Conservation (phyloP, 2,329 filamentous ascomycete genomes). For the Beauveria australis region DNA sequence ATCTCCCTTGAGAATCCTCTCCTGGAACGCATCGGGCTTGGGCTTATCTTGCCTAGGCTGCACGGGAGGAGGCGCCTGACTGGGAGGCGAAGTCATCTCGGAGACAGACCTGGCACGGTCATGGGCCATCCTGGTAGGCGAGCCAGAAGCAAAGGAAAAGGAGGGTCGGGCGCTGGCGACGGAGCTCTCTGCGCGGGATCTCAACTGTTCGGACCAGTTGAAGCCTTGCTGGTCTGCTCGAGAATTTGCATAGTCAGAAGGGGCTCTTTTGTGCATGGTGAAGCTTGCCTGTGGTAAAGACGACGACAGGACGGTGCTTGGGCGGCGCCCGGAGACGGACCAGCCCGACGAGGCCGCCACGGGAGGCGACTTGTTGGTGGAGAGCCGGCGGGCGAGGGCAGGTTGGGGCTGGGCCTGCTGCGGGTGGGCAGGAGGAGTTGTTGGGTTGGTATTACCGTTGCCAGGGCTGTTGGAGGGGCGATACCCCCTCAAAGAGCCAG, state of each 20-base stretch:
- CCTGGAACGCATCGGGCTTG: constrained; percentile 91
- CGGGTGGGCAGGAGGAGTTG: constrained; percentile 26
- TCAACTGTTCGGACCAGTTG: constrained; percentile 95
- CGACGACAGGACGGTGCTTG: constrained; percentile 26
- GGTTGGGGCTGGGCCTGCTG: constrained; percentile 10
- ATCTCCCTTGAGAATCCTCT: constrained; percentile 93
- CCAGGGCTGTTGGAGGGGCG: constrained; percentile 50
- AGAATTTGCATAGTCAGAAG: constrained; percentile 56
- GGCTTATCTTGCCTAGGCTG: constrained; percentile 32
- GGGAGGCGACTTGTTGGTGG: constrained; percentile 23
- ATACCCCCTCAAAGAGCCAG: constrained; percentile 57
- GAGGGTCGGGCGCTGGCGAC: constrained; percentile 49
- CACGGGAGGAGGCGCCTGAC: constrained; percentile 38
- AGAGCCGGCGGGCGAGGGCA: constrained; percentile 23
- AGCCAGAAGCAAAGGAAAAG: constrained; percentile 46
- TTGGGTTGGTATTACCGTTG: constrained; percentile 50
- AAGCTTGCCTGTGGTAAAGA: constrained; percentile 49
- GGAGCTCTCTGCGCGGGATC: constrained; percentile 79
- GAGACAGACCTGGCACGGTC: constrained; percentile 63
- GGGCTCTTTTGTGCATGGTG: constrained; percentile 45
- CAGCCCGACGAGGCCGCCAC: constrained; percentile 21
- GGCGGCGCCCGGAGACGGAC: constrained; percentile 27
- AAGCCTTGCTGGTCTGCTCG: constrained; percentile 77
- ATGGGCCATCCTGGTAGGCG: constrained; percentile 37
- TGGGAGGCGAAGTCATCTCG: constrained; percentile 51